phyloP scores from a whole-genome alignment of 345 rosid species.

The Luvunga scandens region DNA sequence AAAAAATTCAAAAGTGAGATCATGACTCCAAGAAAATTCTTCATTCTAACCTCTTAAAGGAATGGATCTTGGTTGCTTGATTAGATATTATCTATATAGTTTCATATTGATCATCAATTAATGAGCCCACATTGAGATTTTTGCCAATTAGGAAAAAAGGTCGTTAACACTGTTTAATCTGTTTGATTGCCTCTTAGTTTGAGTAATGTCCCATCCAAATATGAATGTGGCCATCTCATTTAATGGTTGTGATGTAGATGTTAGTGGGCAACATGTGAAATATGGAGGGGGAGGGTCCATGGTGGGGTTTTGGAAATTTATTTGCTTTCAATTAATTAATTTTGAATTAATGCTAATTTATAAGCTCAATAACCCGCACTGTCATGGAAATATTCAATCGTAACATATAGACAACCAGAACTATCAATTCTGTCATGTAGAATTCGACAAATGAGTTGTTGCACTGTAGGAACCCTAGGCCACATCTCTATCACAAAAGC shows the following conservation, averaged over 20 bases:
- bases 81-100: conserved; percentile 19
- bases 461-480: background rate
- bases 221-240: conserved; percentile 36
- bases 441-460: background rate
- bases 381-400: background rate
- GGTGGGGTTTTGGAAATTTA: background rate
- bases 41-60: background rate
- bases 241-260: conserved; percentile 41
- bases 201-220: conserved; percentile 35
- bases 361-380: background rate
- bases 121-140: conserved; percentile 2
- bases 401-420: background rate
- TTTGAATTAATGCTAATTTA: conserved; percentile 7
- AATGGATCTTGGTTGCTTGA: conserved; percentile 14
- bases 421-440: background rate
- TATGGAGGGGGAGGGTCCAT: conserved; percentile 37
- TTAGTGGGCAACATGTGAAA: conserved; percentile 58
- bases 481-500: background rate
- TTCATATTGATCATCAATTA: conserved; percentile 7
- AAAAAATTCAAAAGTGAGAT: conserved; percentile 8
- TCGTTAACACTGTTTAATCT: conserved; percentile 15
- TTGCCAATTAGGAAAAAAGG: background rate
- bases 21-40: conserved; percentile 7
- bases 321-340: background rate
- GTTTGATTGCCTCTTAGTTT: conserved; percentile 11